These are phyloP conservation scores for Suhomyces guaymorum DNA, from an alignment of 1,139 yeast species.

Conservation along the genomic window DNA sequence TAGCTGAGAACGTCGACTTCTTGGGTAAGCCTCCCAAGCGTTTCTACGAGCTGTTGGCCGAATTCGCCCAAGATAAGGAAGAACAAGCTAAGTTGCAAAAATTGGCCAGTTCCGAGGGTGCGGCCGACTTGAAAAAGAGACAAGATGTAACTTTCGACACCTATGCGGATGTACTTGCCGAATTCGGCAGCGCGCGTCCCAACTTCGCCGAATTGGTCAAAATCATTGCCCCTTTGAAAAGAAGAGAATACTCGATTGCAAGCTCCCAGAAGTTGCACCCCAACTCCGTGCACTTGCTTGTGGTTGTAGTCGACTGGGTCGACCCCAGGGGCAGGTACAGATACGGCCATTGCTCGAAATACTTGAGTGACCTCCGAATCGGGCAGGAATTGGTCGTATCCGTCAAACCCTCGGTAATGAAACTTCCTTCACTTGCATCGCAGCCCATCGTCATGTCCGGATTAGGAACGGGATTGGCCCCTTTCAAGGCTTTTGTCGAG, in stretches of 20 bases:
- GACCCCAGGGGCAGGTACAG: slow-evolving; percentile 84
- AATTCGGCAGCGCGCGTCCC: slow-evolving; percentile 84
- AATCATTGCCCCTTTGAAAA: slow-evolving; percentile 81
- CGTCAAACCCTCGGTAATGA: slow-evolving; percentile 97
- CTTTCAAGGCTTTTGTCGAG: slow-evolving; percentile 95
- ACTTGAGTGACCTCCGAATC: slow-evolving; percentile 70
- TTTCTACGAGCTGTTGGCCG: slow-evolving; percentile 82
- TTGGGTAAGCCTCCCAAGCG: slow-evolving; percentile 96
- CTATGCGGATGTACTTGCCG: slow-evolving; percentile 78
- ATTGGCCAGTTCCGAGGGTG: slow-evolving; percentile 78
- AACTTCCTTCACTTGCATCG: slow-evolving; percentile 80
- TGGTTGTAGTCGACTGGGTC: slow-evolving; percentile 96
- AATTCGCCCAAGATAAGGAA: slow-evolving; percentile 66
- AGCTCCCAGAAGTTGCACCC: slow-evolving; percentile 93
- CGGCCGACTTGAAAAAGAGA: slow-evolving; percentile 79
- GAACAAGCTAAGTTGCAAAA: slow-evolving; percentile 64
- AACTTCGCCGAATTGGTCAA: slow-evolving; percentile 67
- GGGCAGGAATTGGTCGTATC: slow-evolving; percentile 91
- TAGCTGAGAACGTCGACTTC: slow-evolving; percentile 78
- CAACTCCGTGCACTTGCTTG: slow-evolving; percentile 84
- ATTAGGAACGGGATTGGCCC: slow-evolving; percentile 97
- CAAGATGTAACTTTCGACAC: slow-evolving; percentile 83
- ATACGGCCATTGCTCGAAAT: slow-evolving; percentile 94
- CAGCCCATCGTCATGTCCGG: slow-evolving; percentile 98
- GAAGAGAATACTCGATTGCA: slow-evolving; percentile 99